Percentiles rank a stretch among this genome's conserved stretches.
Evolutionary conservation across 2,329 filamentous ascomycete species (phyloP).

Genomic region (Fusarium brevicatenulatum): DNA sequence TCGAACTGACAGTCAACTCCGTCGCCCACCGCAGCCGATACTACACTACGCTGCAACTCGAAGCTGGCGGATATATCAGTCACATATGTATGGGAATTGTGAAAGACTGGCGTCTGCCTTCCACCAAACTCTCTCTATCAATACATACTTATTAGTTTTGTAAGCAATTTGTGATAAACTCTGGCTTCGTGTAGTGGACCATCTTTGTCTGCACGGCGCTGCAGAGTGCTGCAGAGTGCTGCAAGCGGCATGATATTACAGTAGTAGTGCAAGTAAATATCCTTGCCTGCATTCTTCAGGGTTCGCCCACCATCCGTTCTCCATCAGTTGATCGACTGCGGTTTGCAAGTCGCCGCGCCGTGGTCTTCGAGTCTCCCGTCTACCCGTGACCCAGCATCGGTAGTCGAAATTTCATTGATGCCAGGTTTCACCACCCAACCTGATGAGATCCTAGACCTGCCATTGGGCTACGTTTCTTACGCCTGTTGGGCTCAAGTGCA

Average conservation of each 20-base stretch:
- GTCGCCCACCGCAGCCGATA: background rate
- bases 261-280: conserved; percentile 29
- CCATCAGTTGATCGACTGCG: background rate
- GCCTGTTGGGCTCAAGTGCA: background rate
- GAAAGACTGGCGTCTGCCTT: background rate
- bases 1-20: background rate
- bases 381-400: conserved; percentile 6
- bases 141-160: background rate
- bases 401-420: conserved; percentile 15
- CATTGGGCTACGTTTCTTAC: conserved; percentile 6
- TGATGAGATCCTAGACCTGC: background rate
- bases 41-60: background rate
- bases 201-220: conserved; percentile 14
- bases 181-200: conserved; percentile 27
- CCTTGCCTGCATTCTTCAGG: conserved; percentile 37
- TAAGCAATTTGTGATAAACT: background rate
- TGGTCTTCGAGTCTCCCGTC: conserved; percentile 10
- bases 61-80: background rate
- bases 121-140: background rate
- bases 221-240: conserved; percentile 41
- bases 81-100: background rate
- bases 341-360: background rate
- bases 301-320: conserved; percentile 33
- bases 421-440: conserved; percentile 23
- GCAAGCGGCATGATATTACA: conserved; percentile 32